Evolutionary conservation across 2,329 filamentous ascomycete genomes (phyloP), one percentile per base, ranked within the genome.

Genomic region (Thielaviopsis euricoi): DNA sequence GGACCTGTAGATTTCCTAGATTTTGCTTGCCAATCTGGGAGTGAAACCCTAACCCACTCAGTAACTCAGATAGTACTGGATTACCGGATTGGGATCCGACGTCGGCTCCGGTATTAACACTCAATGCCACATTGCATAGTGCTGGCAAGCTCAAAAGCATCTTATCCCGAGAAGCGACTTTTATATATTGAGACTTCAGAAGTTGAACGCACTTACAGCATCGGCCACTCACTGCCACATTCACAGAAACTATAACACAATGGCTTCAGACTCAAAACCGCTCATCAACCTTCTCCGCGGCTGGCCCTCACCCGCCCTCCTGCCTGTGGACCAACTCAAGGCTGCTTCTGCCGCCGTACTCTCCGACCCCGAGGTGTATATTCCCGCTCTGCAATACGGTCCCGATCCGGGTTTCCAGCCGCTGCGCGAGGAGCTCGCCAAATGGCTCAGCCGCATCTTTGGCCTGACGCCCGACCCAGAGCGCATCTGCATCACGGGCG

Each of bases 401-500:
- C 83, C 88, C 0, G 87, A 94, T 67, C 72, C 80, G 50, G 90
- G 90, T 26, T 85, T 85, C 65, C 71, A 76, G 61, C 81, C 82
- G n/a, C 74, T 93, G 43, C 78, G 88, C 15, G 73, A 80, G 61
- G 76, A 80, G 48, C 71, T 95, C 37, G 83, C 87, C 3, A 66
- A 70, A 46, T 95, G 87, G 86, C 73, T 95, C 48, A 67, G 60
- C 23, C n/a, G 23, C 25, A 25, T 50, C 54, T 65, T 69, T 10
- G 58, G 63, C 59, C 52, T 58, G 13, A 50, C 26, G 50, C 37
- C 59, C 15, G 74, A 75, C 15, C 65, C 76, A 3, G 74, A 80
- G 2, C 77, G 87, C 33, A 84, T 95, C 57, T 86, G 83, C 66
- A 84, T 95, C 67, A 87, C 87, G 0, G 89, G 89, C 51, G 90